phyloP scores from a whole-genome alignment of 129 eudicot genomes.

The Saussurea involucrata region DNA sequence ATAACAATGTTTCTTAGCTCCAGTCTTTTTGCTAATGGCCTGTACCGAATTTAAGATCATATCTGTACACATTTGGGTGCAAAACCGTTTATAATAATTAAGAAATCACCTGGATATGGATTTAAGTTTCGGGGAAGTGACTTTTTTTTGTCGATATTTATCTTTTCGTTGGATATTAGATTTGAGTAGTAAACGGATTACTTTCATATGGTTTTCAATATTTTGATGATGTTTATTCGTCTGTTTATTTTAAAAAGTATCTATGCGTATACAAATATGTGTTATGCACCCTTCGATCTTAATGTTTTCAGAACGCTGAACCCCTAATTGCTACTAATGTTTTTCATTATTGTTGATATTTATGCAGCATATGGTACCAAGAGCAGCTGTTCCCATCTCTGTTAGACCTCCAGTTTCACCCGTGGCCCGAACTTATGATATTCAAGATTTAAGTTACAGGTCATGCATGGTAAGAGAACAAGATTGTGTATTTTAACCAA shows the following conservation, averaged over 20 bases:
- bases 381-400: conserved; percentile 14
- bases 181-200: background rate
- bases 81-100: background rate
- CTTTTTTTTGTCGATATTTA: background rate
- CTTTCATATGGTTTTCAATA: background rate
- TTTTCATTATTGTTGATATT: background rate
- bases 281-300: background rate
- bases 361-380: conserved; percentile 24
- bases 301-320: background rate
- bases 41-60: too few species aligned
- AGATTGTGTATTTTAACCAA: background rate
- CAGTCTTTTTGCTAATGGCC: too few species aligned
- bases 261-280: background rate
- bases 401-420: conserved; percentile 49
- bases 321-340: background rate
- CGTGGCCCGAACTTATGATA: conserved; percentile 1
- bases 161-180: background rate
- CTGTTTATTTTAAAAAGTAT: background rate
- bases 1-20: too few species aligned
- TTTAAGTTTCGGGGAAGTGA: background rate
- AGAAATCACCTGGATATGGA: background rate
- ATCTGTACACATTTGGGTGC: background rate
- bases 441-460: conserved; percentile 9
- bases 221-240: too few species aligned
- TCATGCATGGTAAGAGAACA: conserved; percentile 28